A percentile compares a stretch with the other conserved stretches of the same genome.
Evolutionary conservation across 805 yeast genomes (phyloP).

Genomic region (Hanseniaspora nectarophila): DNA sequence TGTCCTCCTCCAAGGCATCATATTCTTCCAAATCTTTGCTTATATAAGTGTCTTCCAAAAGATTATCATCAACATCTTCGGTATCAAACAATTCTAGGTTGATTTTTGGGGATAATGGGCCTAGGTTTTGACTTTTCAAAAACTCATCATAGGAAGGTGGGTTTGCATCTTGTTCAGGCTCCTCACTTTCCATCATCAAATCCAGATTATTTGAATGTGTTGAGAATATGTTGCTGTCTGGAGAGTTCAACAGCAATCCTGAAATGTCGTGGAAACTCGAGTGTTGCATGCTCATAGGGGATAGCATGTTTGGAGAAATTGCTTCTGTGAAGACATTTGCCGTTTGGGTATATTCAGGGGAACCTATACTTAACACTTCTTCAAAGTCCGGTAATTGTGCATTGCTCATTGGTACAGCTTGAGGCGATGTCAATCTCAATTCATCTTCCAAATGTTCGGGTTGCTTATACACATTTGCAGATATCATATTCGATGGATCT

Average conservation of each 20-base stretch:
- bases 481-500: constrained; percentile 5
- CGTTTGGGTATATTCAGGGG: neutral
- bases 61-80: neutral
- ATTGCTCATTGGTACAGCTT: constrained; percentile 6
- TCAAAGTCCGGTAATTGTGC: constrained; percentile 11
- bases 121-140: constrained; percentile 6
- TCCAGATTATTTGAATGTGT: constrained; percentile 13
- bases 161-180: neutral
- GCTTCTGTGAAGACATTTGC: neutral
- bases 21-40: constrained; percentile 14
- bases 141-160: constrained; percentile 13
- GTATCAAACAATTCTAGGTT: constrained; percentile 3
- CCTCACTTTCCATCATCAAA: neutral
- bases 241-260: constrained; percentile 24
- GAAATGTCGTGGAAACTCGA: neutral
- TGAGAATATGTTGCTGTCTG: constrained; percentile 23
- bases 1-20: constrained; percentile 13
- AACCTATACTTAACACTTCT: constrained; percentile 4
- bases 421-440: constrained; percentile 9
- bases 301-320: constrained; percentile 1
- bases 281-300: neutral
- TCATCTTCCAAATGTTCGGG: constrained; percentile 8
- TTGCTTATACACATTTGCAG: constrained; percentile 10
- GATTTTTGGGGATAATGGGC: constrained; percentile 5
- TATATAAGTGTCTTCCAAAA: neutral